Evolutionary conservation across 2,329 filamentous ascomycete genomes (phyloP).

Genomic region (Exophiala alcalophila): DNA sequence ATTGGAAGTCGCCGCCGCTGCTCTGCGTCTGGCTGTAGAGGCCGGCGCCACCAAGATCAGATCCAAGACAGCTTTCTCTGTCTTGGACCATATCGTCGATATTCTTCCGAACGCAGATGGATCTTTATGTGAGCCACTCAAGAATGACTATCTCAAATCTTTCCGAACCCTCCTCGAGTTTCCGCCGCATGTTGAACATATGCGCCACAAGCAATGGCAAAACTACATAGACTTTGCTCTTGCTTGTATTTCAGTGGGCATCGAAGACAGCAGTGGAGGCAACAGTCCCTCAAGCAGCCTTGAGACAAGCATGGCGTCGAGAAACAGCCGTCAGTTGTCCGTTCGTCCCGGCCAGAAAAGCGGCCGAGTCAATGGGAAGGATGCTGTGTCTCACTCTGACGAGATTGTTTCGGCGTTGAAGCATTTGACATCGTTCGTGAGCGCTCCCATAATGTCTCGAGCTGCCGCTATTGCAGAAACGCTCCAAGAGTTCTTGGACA

Average conservation of each 20-base stretch:
- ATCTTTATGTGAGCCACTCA: conserved; percentile 63
- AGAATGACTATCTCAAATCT: conserved; percentile 74
- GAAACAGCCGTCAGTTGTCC: conserved; percentile 26
- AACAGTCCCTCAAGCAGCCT: conserved; percentile 10
- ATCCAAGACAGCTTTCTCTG: conserved; percentile 70
- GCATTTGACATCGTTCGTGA: conserved; percentile 21
- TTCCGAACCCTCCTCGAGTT: conserved; percentile 68
- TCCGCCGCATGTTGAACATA: conserved; percentile 74
- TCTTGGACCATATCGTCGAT: conserved; percentile 79
- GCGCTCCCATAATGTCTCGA: conserved; percentile 25
- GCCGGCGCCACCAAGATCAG: conserved; percentile 67
- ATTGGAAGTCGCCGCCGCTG: conserved; percentile 66
- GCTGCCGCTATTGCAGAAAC: conserved; percentile 19
- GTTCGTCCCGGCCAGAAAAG: conserved; percentile 23
- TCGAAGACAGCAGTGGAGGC: conserved; percentile 13
- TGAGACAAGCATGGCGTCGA: conserved; percentile 47
- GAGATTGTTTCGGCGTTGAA: conserved; percentile 25
- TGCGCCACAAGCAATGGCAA: conserved; percentile 68
- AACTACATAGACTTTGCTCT: conserved; percentile 68
- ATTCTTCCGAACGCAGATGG: conserved; percentile 62
- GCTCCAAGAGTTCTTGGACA: conserved; percentile 15
- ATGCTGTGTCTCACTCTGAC: conserved; percentile 14
- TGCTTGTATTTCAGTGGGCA: conserved; percentile 49
- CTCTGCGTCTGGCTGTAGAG: conserved; percentile 68
- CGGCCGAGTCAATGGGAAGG: conserved; percentile 9